Conservation (phyloP, 148 eudicot genomes). For the Nepenthes gracilis region DNA sequence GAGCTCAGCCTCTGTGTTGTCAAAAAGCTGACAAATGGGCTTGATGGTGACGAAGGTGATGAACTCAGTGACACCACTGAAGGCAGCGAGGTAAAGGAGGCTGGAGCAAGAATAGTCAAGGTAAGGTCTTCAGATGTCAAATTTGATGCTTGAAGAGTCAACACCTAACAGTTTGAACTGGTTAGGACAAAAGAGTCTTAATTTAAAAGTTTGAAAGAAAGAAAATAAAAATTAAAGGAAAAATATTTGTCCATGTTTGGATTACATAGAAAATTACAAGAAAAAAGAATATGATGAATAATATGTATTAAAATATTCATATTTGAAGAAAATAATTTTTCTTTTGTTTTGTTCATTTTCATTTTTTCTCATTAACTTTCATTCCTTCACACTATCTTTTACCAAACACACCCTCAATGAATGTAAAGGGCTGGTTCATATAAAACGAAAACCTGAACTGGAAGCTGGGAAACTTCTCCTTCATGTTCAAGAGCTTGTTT, state of each 20-base stretch:
- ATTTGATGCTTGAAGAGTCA: constrained; percentile 98
- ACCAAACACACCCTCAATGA: no score
- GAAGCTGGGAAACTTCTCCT: constrained; percentile 60
- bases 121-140: constrained; percentile 78
- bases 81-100: constrained; percentile 69
- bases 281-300: no score
- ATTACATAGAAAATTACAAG: no score
- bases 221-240: not conserved
- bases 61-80: constrained; percentile 71
- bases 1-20: constrained; percentile 30
- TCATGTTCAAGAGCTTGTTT: constrained; percentile 40
- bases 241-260: no score
- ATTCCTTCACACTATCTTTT: no score
- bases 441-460: constrained; percentile 64
- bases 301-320: no score
- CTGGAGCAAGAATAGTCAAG: constrained; percentile 88
- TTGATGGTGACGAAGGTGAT: constrained; percentile 51
- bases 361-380: no score
- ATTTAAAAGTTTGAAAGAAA: not conserved
- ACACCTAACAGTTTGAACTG: constrained; percentile 44
- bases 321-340: no score
- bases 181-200: constrained; percentile 8
- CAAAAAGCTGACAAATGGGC: constrained; percentile 33
- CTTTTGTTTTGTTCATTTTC: no score
- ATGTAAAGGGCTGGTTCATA: no score